Conservation (phyloP, 208 protist species). For the Trypanosoma congolense region DNA sequence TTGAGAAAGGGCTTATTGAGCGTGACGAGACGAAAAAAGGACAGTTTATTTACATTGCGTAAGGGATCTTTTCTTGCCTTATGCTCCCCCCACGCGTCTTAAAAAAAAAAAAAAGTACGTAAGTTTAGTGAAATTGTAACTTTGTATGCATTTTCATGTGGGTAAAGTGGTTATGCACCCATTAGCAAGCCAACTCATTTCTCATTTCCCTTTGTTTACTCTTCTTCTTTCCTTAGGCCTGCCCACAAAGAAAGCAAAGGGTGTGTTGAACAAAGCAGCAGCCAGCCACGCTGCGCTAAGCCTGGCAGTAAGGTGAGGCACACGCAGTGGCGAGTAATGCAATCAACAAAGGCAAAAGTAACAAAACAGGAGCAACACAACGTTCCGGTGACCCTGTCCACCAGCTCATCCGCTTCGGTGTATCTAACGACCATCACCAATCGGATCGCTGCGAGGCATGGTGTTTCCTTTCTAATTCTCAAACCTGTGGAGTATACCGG, state of each 20-base stretch:
- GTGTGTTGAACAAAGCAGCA: not conserved
- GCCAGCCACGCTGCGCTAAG: not conserved
- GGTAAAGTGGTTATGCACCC: too few species aligned
- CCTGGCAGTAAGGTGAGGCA: not conserved
- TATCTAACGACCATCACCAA: not conserved
- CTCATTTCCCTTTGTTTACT: not conserved
- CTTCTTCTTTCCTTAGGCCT: not conserved
- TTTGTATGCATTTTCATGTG: too few species aligned
- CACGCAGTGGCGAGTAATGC: not conserved
- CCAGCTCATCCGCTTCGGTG: not conserved
- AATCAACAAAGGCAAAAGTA: not conserved
- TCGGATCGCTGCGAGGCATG: slow-evolving; percentile 1
- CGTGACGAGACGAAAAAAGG: slow-evolving; percentile 20
- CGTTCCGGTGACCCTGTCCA: not conserved
- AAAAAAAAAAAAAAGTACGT: not conserved
- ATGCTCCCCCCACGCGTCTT: slow-evolving; percentile 1
- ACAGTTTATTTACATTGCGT: slow-evolving; percentile 19
- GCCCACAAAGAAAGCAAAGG: not conserved
- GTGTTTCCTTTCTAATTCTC: slow-evolving; percentile 8
- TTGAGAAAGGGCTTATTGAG: slow-evolving; percentile 46
- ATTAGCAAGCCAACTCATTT: not conserved
- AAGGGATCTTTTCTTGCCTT: slow-evolving; percentile 2
- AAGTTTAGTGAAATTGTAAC: too few species aligned
- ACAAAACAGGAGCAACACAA: not conserved
- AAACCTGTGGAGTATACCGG: not conserved